Conservation (phyloP, 2,329 filamentous ascomycete genomes). For the Periconia sp. region DNA sequence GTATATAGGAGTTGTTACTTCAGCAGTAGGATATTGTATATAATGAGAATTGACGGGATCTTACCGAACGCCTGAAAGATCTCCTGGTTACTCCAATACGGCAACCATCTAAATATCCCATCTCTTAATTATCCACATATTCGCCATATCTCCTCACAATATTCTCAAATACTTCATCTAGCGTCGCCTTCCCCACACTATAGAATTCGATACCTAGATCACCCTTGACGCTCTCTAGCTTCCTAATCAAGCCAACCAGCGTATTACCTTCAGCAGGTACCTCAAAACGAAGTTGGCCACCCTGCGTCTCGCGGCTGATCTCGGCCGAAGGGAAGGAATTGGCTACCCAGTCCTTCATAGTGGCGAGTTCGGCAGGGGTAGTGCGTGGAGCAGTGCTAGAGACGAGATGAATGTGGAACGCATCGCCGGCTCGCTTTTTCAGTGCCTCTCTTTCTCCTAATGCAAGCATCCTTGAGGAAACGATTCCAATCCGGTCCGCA, state of each 20-base stretch:
- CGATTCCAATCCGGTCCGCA: slow-evolving; percentile 83
- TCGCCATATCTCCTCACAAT: slow-evolving; percentile 62
- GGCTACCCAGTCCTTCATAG: slow-evolving; percentile 69
- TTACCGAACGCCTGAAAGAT: too few relatives aligned
- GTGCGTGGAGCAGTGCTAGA: slow-evolving; percentile 75
- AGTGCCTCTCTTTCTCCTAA: slow-evolving; percentile 76
- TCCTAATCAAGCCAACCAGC: slow-evolving; percentile 70
- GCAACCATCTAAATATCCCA: too few relatives aligned
- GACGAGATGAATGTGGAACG: slow-evolving; percentile 80
- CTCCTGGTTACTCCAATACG: too few relatives aligned
- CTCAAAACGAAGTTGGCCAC: slow-evolving; percentile 81
- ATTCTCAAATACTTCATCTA: slow-evolving; percentile 86
- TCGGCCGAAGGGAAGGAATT: slow-evolving; percentile 65
- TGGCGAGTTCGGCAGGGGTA: slow-evolving; percentile 66
- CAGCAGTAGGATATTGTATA: too few relatives aligned
- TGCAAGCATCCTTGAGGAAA: slow-evolving; percentile 84
- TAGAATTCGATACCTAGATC: slow-evolving; percentile 79
- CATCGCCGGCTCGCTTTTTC: slow-evolving; percentile 74
- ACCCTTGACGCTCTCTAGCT: slow-evolving; percentile 73
- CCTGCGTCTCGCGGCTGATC: slow-evolving; percentile 63
- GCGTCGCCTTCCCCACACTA: slow-evolving; percentile 80
- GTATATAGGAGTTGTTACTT: too few relatives aligned
- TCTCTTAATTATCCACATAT: slow-evolving; percentile 5
- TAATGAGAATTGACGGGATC: too few relatives aligned
- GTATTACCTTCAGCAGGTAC: slow-evolving; percentile 62